Conservation (phyloP, 352 stramenopile genomes). For the Phytophthora tubulina region DNA sequence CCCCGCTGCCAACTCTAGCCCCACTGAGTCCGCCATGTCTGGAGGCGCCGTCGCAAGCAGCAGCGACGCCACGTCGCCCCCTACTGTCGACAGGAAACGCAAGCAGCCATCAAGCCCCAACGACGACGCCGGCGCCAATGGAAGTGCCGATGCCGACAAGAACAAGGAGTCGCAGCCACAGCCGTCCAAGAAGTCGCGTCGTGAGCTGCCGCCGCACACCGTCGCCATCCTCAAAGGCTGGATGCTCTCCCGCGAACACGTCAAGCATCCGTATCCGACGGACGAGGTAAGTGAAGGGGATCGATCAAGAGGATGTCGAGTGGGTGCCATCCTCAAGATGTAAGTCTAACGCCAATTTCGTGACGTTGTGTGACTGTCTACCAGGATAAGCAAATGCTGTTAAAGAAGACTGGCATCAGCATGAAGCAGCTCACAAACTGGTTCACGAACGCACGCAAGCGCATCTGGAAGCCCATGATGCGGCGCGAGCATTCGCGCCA, state of each 20-base stretch:
- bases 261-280: slow-evolving; percentile 91
- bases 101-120: slow-evolving; percentile 42
- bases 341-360: slow-evolving; percentile 13
- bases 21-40: slow-evolving; percentile 26
- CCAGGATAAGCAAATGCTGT: slow-evolving; percentile 91
- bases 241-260: slow-evolving; percentile 91
- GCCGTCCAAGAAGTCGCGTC: slow-evolving; percentile 78
- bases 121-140: slow-evolving; percentile 37
- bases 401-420: slow-evolving; percentile 91
- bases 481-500: slow-evolving; percentile 83
- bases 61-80: slow-evolving; percentile 27
- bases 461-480: slow-evolving; percentile 93
- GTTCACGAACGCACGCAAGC: slow-evolving; percentile 91
- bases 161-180: slow-evolving; percentile 47
- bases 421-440: slow-evolving; percentile 94
- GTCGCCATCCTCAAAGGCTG: slow-evolving; percentile 89
- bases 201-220: slow-evolving; percentile 84
- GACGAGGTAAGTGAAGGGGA: slow-evolving; percentile 63
- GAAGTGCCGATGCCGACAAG: slow-evolving; percentile 43
- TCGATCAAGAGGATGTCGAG: slow-evolving; percentile 16
- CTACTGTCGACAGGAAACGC: slow-evolving; percentile 35
- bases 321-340: slow-evolving; percentile 14
- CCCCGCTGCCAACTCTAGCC: neutral
- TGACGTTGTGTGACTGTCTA: slow-evolving; percentile 19
- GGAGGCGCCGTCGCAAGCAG: slow-evolving; percentile 12